Conservation (phyloP, 371 early-diverging fungal species). For the Apophysomyces elegans region DNA sequence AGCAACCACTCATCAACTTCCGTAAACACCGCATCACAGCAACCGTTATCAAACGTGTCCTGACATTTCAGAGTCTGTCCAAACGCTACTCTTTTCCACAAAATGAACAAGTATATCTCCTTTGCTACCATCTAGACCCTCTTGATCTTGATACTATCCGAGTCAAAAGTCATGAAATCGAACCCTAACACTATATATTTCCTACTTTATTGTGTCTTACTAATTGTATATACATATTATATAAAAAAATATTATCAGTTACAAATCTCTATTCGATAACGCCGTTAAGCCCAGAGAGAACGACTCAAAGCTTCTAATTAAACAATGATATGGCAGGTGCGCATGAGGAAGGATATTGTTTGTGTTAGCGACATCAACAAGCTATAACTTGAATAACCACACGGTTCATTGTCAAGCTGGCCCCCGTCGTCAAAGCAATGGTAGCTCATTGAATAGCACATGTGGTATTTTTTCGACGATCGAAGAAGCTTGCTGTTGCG, state of each 20-base stretch:
- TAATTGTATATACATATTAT: too few species aligned
- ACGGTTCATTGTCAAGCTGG: too few species aligned
- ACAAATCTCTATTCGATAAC: too few species aligned
- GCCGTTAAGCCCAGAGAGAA: too few species aligned
- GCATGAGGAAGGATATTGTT: too few species aligned
- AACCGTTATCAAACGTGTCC: conserved; percentile 63
- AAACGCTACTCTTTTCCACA: conserved; percentile 59
- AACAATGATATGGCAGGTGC: too few species aligned
- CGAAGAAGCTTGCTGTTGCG: not conserved
- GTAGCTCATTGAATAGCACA: not conserved
- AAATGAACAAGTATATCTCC: conserved; percentile 44
- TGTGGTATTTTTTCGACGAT: not conserved
- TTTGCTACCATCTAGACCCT: conserved; percentile 36
- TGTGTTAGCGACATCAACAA: too few species aligned
- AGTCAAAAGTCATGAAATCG: conserved; percentile 38
- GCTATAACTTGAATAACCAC: too few species aligned
- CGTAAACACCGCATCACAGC: conserved; percentile 69
- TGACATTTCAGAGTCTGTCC: conserved; percentile 62
- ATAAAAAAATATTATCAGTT: too few species aligned
- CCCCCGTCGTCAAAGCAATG: too few species aligned
- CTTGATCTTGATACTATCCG: conserved; percentile 37
- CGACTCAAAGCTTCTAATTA: too few species aligned
- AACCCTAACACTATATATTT: conserved; percentile 18
- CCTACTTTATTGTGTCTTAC: too few species aligned
- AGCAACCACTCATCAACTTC: conserved; percentile 61